phyloP scores from a whole-genome alignment of 2,329 filamentous ascomycete species.

The Didymellaceae sp. region DNA sequence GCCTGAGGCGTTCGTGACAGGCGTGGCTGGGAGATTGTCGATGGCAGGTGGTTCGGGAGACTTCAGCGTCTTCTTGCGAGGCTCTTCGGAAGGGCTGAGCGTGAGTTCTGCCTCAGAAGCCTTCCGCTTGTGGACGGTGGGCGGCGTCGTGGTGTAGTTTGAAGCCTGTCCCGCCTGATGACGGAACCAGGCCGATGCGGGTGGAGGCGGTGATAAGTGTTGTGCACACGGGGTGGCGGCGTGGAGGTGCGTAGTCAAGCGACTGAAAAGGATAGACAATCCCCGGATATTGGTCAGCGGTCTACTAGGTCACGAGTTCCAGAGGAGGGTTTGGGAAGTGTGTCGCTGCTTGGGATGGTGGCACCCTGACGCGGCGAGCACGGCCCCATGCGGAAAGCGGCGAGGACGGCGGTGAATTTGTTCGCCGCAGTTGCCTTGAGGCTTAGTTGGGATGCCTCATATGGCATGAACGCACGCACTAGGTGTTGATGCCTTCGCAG shows the following conservation, averaged over 20 bases:
- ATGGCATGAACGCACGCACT: not conserved
- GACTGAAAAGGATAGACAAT: slow-evolving; percentile 13
- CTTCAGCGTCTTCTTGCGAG: slow-evolving; percentile 38
- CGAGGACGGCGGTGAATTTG: slow-evolving; percentile 19
- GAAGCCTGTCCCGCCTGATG: slow-evolving; percentile 49
- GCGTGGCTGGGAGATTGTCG: slow-evolving; percentile 40
- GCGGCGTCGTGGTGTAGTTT: slow-evolving; percentile 46
- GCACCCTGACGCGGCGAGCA: slow-evolving; percentile 12
- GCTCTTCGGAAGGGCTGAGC: slow-evolving; percentile 34
- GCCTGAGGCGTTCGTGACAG: slow-evolving; percentile 47
- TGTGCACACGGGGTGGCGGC: slow-evolving; percentile 10
- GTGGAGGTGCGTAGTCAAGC: slow-evolving; percentile 16
- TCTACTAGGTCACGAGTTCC: slow-evolving; percentile 32
- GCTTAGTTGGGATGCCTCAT: slow-evolving; percentile 6
- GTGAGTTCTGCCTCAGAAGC: slow-evolving; percentile 44
- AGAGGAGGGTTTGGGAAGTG: slow-evolving; percentile 16
- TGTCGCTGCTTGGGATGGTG: slow-evolving; percentile 18
- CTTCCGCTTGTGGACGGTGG: slow-evolving; percentile 49
- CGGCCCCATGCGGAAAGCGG: slow-evolving; percentile 19
- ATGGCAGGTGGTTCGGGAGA: slow-evolving; percentile 24
- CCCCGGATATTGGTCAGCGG: slow-evolving; percentile 36
- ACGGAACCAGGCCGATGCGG: slow-evolving; percentile 47
- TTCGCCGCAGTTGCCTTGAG: slow-evolving; percentile 27
- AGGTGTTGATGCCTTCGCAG: not conserved
- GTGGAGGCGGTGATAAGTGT: slow-evolving; percentile 20